These are phyloP conservation scores for Sporisorium exsertum DNA, from an alignment of 1,284 basidiomycete species.

Conservation along the genomic window DNA sequence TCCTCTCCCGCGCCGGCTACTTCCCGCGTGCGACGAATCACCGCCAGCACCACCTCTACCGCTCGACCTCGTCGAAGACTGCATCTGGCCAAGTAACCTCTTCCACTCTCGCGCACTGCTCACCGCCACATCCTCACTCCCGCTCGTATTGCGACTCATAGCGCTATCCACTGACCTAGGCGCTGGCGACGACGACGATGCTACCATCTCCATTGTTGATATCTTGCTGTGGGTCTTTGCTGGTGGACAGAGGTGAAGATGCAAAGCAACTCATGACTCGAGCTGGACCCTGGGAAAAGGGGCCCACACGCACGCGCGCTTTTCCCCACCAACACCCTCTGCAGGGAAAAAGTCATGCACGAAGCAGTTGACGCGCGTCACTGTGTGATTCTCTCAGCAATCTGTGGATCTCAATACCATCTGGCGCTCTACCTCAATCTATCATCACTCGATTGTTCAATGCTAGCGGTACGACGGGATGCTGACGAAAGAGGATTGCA, in stretches of 20 bases:
- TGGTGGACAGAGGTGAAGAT: slow-evolving; percentile 1
- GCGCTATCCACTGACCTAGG: slow-evolving; percentile 22
- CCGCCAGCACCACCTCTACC: background rate
- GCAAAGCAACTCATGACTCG: background rate
- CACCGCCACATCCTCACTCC: slow-evolving; percentile 11
- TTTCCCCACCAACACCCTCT: background rate
- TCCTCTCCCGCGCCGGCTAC: slow-evolving; percentile 3
- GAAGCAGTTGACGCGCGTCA: slow-evolving; percentile 6
- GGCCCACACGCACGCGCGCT: background rate
- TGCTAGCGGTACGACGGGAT: background rate
- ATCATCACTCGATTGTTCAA: background rate
- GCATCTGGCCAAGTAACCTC: slow-evolving; percentile 26
- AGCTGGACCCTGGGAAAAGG: slow-evolving; percentile 2
- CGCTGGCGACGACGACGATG: slow-evolving; percentile 5
- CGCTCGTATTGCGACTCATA: slow-evolving; percentile 19
- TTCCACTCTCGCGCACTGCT: slow-evolving; percentile 32
- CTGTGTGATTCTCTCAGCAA: too few species aligned
- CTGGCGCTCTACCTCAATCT: too few species aligned
- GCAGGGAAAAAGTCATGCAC: background rate
- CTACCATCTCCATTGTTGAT: background rate
- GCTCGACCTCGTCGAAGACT: background rate
- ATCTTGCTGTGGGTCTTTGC: background rate
- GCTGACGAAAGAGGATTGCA: slow-evolving; percentile 2
- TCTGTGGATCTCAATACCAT: too few species aligned
- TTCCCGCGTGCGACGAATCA: background rate